Base-by-base conservation (phyloP, 129 eudicot species). In the Flaveria ramosissima region DNA sequence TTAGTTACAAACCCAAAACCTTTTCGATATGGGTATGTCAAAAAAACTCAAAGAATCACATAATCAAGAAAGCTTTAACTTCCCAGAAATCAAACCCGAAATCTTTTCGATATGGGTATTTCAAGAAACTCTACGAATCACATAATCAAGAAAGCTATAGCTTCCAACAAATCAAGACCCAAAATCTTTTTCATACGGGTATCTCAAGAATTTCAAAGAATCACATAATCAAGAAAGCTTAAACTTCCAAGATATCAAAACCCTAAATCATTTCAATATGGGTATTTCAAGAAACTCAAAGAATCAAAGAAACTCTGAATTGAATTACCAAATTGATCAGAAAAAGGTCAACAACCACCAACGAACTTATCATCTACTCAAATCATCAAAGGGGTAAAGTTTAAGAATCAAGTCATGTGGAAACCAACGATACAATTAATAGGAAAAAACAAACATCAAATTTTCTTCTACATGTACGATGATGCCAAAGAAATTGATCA, bases 271-370 rank as follows among this genome's bases (percentile, higher is more conserved):
- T 23, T 80, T 67, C 67, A 13, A 73, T 72, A 12, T 64, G 62
- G 74, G 74, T 62, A 79, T 79, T 65, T 80, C 77, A 78, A 78
- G 6, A 69, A 17, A 68, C 69, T 14, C 68, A 62, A 78, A 78
- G 20, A 27, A 52, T 66, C 71, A 66, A 36, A 6, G 30, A 14
- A 74, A 74, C 41, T 69, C 68, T 56, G 24, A 66, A 63, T 24
- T 13, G 23, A 52, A 74, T 66, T 51, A 74, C 74, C 70, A 19
- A 80, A 67, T 67, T 73, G 75, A 80, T 66, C 50, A 80, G 61
- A 14, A 66, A 74, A 80, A 53, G 74, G 80, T 80, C 84, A 80
- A 67, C 84, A 74, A 80, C 76, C 71, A 50, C 70, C 84, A 68
- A 80, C 59, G 70, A 80, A 80, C 75, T 68, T 80, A 74, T 74